A percentile compares a stretch with the other conserved stretches of the same genome.
These are phyloP conservation scores for Chlorociboria aeruginascens DNA, from an alignment of 495 filamentous ascomycete genomes.

Conservation along the genomic window DNA sequence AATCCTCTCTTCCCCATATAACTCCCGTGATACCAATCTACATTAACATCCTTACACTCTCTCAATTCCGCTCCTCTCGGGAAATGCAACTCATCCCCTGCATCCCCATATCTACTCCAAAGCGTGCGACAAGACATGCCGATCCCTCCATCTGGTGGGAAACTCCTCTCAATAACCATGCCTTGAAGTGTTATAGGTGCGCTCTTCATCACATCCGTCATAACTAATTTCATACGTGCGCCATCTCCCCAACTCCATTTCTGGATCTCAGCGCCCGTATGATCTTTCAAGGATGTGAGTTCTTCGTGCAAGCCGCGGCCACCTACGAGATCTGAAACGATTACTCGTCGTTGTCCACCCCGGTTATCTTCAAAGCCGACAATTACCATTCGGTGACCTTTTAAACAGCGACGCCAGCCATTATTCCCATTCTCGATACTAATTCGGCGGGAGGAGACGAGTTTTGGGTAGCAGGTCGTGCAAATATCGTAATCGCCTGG, in stretches of 20 bases:
- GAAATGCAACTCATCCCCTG: constrained; percentile 65
- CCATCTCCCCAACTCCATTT: constrained; percentile 17
- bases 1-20: constrained; percentile 67
- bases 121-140: constrained; percentile 48
- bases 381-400: constrained; percentile 78
- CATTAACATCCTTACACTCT: constrained; percentile 74
- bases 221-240: constrained; percentile 10
- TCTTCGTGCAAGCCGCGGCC: constrained; percentile 50
- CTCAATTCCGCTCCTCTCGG: constrained; percentile 69
- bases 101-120: constrained; percentile 55
- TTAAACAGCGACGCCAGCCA: constrained; percentile 71
- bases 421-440: constrained; percentile 58
- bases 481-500: constrained; percentile 79
- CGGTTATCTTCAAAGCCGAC: constrained; percentile 56
- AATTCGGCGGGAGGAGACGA: constrained; percentile 49
- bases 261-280: constrained; percentile 10
- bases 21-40: constrained; percentile 71
- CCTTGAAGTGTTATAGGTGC: constrained; percentile 7
- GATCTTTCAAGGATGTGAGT: constrained; percentile 20
- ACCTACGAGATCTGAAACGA: constrained; percentile 59
- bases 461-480: constrained; percentile 55
- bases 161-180: constrained; percentile 18
- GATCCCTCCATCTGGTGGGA: constrained; percentile 60
- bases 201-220: constrained; percentile 29
- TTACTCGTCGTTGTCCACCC: constrained; percentile 42